Percentiles rank a stretch among this genome's conserved stretches.
These are phyloP conservation scores for Termitomyces sp. DNA, from an alignment of 768 basidiomycete genomes.

Conservation along the genomic window DNA sequence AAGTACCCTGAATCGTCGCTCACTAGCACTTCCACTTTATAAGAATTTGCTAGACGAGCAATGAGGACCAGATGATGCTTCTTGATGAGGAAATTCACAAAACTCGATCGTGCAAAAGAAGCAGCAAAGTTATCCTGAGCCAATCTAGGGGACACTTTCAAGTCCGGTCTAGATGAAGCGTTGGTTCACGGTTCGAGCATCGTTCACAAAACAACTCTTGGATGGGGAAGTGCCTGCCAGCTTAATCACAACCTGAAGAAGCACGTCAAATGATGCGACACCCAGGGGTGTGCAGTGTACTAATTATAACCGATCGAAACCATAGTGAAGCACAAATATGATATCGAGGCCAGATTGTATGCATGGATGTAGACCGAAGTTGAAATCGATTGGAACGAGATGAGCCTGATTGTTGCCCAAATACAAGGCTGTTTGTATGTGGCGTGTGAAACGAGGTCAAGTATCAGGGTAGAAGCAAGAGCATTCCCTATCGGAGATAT, in stretches of 20 bases:
- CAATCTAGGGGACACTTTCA: slow-evolving; percentile 28
- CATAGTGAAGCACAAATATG: neutral
- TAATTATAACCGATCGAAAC: neutral
- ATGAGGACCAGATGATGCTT: slow-evolving; percentile 32
- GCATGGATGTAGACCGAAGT: neutral
- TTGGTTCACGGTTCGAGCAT: slow-evolving; percentile 1
- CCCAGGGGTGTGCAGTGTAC: neutral
- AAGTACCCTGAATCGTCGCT: slow-evolving; percentile 10
- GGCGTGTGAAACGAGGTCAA: neutral
- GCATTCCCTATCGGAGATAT: neutral
- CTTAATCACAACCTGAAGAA: neutral
- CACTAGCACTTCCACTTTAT: slow-evolving; percentile 9
- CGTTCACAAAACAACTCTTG: neutral
- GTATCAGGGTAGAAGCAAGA: neutral
- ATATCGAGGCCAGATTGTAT: neutral
- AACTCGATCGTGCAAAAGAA: slow-evolving; percentile 16
- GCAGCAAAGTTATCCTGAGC: slow-evolving; percentile 18
- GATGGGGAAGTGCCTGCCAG: neutral
- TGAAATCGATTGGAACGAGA: neutral
- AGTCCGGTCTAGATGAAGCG: slow-evolving; percentile 1
- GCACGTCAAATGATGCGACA: neutral
- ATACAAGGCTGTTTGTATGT: neutral
- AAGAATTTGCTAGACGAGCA: slow-evolving; percentile 21
- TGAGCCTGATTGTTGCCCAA: neutral
- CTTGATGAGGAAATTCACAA: slow-evolving; percentile 14